Base-by-base conservation (phyloP, 495 filamentous ascomycete species). In the Astrothelium macrocarpum region DNA sequence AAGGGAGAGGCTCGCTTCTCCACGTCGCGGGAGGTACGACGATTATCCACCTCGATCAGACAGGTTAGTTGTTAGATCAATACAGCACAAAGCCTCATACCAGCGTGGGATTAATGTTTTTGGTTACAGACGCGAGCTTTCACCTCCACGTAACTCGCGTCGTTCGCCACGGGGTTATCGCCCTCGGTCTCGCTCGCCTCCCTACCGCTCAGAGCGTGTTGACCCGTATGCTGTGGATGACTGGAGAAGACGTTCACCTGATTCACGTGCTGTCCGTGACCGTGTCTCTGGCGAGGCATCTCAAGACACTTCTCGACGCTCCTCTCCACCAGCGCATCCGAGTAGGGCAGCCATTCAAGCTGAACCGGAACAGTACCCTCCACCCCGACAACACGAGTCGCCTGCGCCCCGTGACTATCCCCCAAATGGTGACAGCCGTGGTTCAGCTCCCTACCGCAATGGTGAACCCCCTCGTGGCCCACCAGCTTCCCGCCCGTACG, bases 251-350 rank as follows among this genome's bases (percentile, higher is more conserved):
- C 67, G 73, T 16, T 77, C 75, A 18, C 72, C 72, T 1, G 75
- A 74, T 23, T 70, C 73, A 36, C 49, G n/a, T 42, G 65, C 64
- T 65, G 64, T 29, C 32, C 60, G 26, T 56, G 43, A 31, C 71
- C 49, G 71, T 32, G 67, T 67, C 11, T 73, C 69, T 26, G 75
- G 73, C 20, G 53, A 70, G 32, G 68, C 70, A 18, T 77, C 74
- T 14, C 68, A 53, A 14, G 67, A 67, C 9, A 75, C 74, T 1
- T 76, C 75, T 11, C 68, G 76, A 11, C 70, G 71, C 3, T 77
- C 76, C 0, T 76, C 75, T 23, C 77, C 76, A 9, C 76, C 71
- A 26, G 68, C 74, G 9, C 73, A 78, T 62, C 72, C 72, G 7
- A 75, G 70, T 65, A 65, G 76, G 29, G 64, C 68, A 29, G 68